Conservation (phyloP, 768 basidiomycete species). For the Flagelloscypha sp. region DNA sequence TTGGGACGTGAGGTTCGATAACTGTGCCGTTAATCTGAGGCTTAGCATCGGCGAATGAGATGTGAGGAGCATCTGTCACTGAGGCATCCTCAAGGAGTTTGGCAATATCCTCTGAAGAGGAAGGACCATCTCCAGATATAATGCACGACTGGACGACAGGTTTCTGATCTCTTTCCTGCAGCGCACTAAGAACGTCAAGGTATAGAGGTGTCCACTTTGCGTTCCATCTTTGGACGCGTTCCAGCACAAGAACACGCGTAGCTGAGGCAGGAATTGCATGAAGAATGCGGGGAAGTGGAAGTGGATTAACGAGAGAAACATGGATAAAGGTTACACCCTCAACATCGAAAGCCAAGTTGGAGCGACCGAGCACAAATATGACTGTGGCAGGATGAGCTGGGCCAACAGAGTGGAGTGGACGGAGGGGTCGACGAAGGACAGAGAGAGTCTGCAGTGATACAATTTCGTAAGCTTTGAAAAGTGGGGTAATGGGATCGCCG, state of each 20-base stretch:
- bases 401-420: slow-evolving; percentile 46
- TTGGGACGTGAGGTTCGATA: slow-evolving; percentile 65
- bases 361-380: slow-evolving; percentile 61
- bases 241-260: slow-evolving; percentile 69
- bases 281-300: slow-evolving; percentile 53
- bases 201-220: slow-evolving; percentile 85
- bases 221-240: slow-evolving; percentile 69
- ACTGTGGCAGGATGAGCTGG: slow-evolving; percentile 52
- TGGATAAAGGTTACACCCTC: slow-evolving; percentile 59
- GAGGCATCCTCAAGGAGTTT: slow-evolving; percentile 40
- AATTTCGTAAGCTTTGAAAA: slow-evolving; percentile 58
- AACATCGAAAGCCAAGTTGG: slow-evolving; percentile 31
- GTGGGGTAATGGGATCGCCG: slow-evolving; percentile 9
- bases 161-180: slow-evolving; percentile 51
- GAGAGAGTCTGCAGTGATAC: slow-evolving; percentile 58
- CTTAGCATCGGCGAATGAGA: no score
- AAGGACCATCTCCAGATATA: no score
- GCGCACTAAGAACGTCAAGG: slow-evolving; percentile 66
- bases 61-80: no score
- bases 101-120: slow-evolving; percentile 36
- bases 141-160: slow-evolving; percentile 55
- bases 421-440: slow-evolving; percentile 52
- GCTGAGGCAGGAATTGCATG: slow-evolving; percentile 52
- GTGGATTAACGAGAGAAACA: slow-evolving; percentile 61
- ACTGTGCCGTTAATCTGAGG: no score